Base-by-base conservation (phyloP, 2,329 filamentous ascomycete genomes). In the Epichloe scottii region DNA sequence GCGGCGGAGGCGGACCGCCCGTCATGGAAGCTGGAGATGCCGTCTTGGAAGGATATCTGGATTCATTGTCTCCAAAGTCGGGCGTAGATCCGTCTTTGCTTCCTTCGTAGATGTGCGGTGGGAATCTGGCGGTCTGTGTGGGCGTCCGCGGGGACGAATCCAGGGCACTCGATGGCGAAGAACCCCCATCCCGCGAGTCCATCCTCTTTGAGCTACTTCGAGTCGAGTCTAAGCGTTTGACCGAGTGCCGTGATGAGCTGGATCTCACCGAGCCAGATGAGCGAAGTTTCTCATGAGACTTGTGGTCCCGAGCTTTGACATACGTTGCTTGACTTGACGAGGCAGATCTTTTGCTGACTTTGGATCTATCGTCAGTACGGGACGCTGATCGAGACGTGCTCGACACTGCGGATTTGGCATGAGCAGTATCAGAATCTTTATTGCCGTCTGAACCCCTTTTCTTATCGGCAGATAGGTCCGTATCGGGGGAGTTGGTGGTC, bases 401-500 rank as follows among this genome's bases (percentile, higher is more conserved):
- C 2, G 74, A 76, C 8, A 65, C 66, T 46, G 68, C 72, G 30
- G 72, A 77, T 57, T 63, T 74, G 50, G 68, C 68, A 59, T 65
- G 67, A 53, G 63, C 62, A 21, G 37, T 48, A 15, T 52, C 55
- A 19, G 51, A 37, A 41, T 50, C 42, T 46, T 52, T 48, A 37
- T 49, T 53, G 52, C 74, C 64, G 56, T 70, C 64, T 56, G 69
- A 61, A 49, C 71, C 54, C 56, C 64, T 60, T 42, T 48, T 59
- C 54, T 63, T 70, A 37, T 72, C 69, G 46, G 68, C 71, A 2
- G 77, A 77, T 17, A 82, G 55, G 52, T 82, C 80, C 4, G 81
- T 84, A 56, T 82, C 80, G 2, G 80, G 81, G 81, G 81, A 50
- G 76, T 84, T 3, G 78, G 79, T n/a, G 80, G 75, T 55, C 79